Percentiles rank a stretch among this genome's conserved stretches.
phyloP scores from a whole-genome alignment of 371 early-diverging fungal genomes.

The Mucor mucedo region DNA sequence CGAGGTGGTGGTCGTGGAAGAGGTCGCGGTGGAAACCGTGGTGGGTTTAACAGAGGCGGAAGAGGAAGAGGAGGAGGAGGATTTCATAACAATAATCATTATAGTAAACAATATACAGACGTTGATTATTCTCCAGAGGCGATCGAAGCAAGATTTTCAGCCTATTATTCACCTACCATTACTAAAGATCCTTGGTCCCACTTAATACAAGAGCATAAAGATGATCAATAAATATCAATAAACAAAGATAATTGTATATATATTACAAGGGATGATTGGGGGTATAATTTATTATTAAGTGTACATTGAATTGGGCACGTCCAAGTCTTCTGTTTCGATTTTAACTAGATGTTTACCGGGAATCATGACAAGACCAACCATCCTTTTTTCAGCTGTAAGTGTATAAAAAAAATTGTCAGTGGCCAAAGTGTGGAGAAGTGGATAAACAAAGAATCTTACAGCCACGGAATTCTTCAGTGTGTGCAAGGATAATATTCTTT shows the following conservation, averaged over 20 bases:
- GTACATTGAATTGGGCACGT: constrained; percentile 20
- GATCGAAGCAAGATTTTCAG: constrained; percentile 31
- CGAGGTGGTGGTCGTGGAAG: constrained; percentile 13
- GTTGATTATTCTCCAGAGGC: constrained; percentile 36
- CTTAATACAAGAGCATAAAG: neutral
- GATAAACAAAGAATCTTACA: constrained; percentile 41
- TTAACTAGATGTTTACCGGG: constrained; percentile 83
- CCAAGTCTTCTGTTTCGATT: constrained; percentile 70
- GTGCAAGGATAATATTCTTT: constrained; percentile 79
- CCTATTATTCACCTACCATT: constrained; percentile 31
- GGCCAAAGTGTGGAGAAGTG: too few relatives aligned
- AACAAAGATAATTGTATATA: neutral
- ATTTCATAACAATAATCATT: constrained; percentile 2
- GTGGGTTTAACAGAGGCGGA: constrained; percentile 10
- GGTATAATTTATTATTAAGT: constrained; percentile 9
- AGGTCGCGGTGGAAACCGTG: constrained; percentile 20
- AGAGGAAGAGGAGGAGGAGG: constrained; percentile 27
- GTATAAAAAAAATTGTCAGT: neutral
- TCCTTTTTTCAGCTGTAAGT: constrained; percentile 61
- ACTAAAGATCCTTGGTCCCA: constrained; percentile 37
- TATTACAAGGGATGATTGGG: neutral
- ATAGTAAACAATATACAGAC: constrained; percentile 2
- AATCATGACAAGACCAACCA: constrained; percentile 87
- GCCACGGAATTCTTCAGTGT: constrained; percentile 73
- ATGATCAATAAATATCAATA: neutral